These are phyloP conservation scores for Rheum nobile DNA, from an alignment of 148 eudicot species.

Conservation along the genomic window DNA sequence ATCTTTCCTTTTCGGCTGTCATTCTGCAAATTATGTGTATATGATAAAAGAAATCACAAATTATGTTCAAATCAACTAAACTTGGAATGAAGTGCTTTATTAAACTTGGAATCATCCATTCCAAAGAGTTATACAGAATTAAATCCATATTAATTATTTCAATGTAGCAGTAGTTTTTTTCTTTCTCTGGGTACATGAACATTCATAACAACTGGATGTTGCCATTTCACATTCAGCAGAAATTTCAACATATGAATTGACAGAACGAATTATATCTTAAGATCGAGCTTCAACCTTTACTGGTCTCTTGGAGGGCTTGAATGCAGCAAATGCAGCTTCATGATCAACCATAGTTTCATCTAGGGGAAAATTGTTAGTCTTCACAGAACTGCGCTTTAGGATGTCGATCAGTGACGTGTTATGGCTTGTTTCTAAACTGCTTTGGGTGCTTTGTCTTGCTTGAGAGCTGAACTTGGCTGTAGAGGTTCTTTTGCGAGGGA, in stretches of 20 bases:
- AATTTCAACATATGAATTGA: neutral
- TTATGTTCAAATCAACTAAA: too few species aligned
- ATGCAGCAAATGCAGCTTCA: slow-evolving; percentile 55
- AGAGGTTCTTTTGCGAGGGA: slow-evolving; percentile 30
- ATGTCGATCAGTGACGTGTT: slow-evolving; percentile 56
- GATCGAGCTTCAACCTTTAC: slow-evolving; percentile 32
- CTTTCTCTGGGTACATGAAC: neutral
- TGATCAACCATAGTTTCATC: slow-evolving; percentile 36
- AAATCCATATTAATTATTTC: too few species aligned
- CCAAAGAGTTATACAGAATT: too few species aligned
- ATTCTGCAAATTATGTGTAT: too few species aligned
- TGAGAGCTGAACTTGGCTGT: slow-evolving; percentile 61
- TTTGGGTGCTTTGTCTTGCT: slow-evolving; percentile 40
- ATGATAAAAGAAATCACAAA: too few species aligned
- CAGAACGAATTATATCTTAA: slow-evolving; percentile 20
- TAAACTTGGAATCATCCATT: too few species aligned
- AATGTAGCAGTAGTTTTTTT: neutral
- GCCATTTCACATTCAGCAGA: neutral
- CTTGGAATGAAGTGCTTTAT: too few species aligned
- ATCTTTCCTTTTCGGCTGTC: too few species aligned
- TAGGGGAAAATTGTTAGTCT: slow-evolving; percentile 20
- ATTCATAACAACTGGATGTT: neutral
- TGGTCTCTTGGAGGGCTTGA: slow-evolving; percentile 53
- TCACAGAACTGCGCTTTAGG: slow-evolving; percentile 49
- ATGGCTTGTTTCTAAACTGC: slow-evolving; percentile 12